Conservation (phyloP, 495 filamentous ascomycete species). For the Amorphotheca resinae region DNA sequence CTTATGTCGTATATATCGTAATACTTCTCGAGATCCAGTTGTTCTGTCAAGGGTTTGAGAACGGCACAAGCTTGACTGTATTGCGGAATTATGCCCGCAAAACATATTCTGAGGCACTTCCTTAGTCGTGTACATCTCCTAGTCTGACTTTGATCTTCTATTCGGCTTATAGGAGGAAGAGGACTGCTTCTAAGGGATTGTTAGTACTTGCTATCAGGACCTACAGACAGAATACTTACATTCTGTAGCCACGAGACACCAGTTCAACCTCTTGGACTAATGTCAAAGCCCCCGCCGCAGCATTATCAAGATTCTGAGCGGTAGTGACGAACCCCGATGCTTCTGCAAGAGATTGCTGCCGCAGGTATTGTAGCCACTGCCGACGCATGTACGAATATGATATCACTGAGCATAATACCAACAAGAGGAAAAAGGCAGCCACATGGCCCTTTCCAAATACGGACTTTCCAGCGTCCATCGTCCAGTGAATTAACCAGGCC, state of each 20-base stretch:
- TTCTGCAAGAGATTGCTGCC: slow-evolving; percentile 62
- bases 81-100: slow-evolving; percentile 55
- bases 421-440: slow-evolving; percentile 42
- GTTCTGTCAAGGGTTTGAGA: slow-evolving; percentile 60
- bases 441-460: slow-evolving; percentile 41
- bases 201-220: slow-evolving; percentile 26
- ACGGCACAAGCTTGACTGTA: slow-evolving; percentile 53
- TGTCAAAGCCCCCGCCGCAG: slow-evolving; percentile 64
- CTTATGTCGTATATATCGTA: slow-evolving; percentile 87
- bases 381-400: slow-evolving; percentile 64
- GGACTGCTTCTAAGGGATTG: slow-evolving; percentile 55
- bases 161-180: slow-evolving; percentile 67
- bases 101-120: slow-evolving; percentile 52
- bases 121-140: slow-evolving; percentile 71
- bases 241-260: slow-evolving; percentile 83
- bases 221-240: slow-evolving; percentile 40
- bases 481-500: slow-evolving; percentile 64
- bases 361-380: slow-evolving; percentile 74
- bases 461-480: slow-evolving; percentile 32
- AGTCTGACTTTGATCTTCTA: slow-evolving; percentile 66
- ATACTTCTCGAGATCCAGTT: slow-evolving; percentile 75
- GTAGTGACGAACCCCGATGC: slow-evolving; percentile 60
- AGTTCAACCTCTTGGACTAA: slow-evolving; percentile 95
- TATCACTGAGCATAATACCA: slow-evolving; percentile 41
- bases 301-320: slow-evolving; percentile 73